These are phyloP conservation scores for Orychophragmus violaceus DNA, from an alignment of 345 rosid genomes.

Conservation along the genomic window DNA sequence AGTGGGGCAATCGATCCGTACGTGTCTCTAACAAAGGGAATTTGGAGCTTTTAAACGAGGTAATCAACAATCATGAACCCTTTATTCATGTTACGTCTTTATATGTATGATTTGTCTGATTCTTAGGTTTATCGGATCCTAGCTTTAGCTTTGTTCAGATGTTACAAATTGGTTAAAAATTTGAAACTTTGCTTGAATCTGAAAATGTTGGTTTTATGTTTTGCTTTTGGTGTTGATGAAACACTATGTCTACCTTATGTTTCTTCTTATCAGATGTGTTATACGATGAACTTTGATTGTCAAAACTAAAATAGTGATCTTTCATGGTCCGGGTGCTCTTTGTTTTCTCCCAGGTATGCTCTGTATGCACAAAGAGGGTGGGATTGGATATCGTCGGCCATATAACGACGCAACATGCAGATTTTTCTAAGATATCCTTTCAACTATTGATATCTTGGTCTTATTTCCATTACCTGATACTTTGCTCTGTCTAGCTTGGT, in stretches of 20 bases:
- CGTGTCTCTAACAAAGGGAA: no score
- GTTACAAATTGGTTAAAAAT: background rate
- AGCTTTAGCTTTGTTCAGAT: background rate
- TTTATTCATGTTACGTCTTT: no score
- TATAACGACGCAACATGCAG: conserved; percentile 64
- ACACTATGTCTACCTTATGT: conserved; percentile 12
- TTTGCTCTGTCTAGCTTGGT: no score
- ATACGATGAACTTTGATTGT: no score
- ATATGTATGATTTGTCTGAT: background rate
- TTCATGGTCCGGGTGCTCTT: conserved; percentile 10
- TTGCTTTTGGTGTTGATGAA: conserved; percentile 4
- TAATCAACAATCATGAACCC: conserved; percentile 18
- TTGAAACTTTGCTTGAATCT: background rate
- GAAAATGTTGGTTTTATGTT: background rate
- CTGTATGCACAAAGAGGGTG: conserved; percentile 64
- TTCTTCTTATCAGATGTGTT: conserved; percentile 31
- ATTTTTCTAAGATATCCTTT: conserved; percentile 75
- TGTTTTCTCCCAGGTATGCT: conserved; percentile 52
- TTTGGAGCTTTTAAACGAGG: no score
- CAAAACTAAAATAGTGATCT: conserved; percentile 22
- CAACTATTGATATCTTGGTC: background rate
- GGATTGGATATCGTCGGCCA: conserved; percentile 71
- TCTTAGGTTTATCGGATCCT: background rate
- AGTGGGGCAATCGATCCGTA: no score
- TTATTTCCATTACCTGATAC: no score